These are phyloP conservation scores for Talaromyces wortmannii DNA, from an alignment of 495 filamentous ascomycete genomes.

Conservation along the genomic window DNA sequence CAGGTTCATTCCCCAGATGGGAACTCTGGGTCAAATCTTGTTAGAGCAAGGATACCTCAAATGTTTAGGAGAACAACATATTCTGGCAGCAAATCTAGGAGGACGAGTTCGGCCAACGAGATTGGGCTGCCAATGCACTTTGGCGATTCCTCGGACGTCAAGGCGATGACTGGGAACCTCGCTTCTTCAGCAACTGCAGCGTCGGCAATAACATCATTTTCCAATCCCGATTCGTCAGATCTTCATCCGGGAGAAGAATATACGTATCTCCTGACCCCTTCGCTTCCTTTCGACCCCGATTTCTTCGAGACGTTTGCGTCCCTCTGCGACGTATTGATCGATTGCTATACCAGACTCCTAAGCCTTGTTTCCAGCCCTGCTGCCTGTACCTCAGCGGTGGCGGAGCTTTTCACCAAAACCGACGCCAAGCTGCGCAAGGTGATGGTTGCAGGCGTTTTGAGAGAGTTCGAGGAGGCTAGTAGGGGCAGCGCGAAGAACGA, in stretches of 20 bases:
- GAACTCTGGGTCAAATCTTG: slow-evolving; percentile 59
- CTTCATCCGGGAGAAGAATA: slow-evolving; percentile 71
- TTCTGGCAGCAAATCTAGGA: slow-evolving; percentile 57
- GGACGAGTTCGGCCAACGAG: slow-evolving; percentile 63
- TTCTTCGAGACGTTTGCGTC: slow-evolving; percentile 98
- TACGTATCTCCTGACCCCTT: slow-evolving; percentile 78
- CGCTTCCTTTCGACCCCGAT: slow-evolving; percentile 94
- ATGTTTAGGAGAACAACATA: slow-evolving; percentile 78
- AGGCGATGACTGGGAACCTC: slow-evolving; percentile 32
- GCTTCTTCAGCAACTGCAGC: slow-evolving; percentile 31
- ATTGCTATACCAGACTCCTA: slow-evolving; percentile 78
- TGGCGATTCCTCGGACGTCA: slow-evolving; percentile 43
- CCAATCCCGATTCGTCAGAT: slow-evolving; percentile 45
- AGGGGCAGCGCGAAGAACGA: slow-evolving; percentile 69
- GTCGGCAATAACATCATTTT: slow-evolving; percentile 35
- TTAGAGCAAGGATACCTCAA: slow-evolving; percentile 70
- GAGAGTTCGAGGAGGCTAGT: slow-evolving; percentile 89
- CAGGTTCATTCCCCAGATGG: slow-evolving; percentile 75
- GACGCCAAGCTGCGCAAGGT: slow-evolving; percentile 80
- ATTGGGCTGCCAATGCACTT: slow-evolving; percentile 55
- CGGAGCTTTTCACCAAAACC: slow-evolving; percentile 82
- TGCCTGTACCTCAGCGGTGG: slow-evolving; percentile 55
- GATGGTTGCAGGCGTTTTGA: slow-evolving; percentile 73
- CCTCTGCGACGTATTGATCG: slow-evolving; percentile 90
- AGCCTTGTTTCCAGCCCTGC: slow-evolving; percentile 60